Base-by-base conservation (phyloP, 176 grass and related monocot genomes). In the Musa schizocarpa region DNA sequence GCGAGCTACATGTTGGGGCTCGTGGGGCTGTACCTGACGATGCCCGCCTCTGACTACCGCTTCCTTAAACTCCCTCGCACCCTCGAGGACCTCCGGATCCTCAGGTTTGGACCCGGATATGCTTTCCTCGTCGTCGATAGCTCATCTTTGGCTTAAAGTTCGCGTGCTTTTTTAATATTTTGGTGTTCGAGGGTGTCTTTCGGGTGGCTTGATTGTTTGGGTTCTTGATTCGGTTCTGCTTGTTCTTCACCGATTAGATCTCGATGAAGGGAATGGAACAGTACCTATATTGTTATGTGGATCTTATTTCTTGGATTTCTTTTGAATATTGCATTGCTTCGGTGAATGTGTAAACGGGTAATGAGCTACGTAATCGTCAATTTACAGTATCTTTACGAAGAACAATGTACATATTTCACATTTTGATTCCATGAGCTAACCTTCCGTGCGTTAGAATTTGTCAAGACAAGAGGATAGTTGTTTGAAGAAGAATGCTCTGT, bases 21-120 rank as follows among this genome's bases (percentile, higher is more conserved):
- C 49, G 69, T 82, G 34, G 95, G 77, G 19, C 86, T 99, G 72
- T 99, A 99, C 81, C 77, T 89, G 4, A 92, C 90, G 62, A 99
- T 99, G 95, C 90, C 90, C 77, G 68, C 55, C 13, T 73, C 69
- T 0, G 78, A 80, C 24, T 80, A 80, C 57, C 43, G 78, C 69
- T 80, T 80, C 69, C 78, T 80, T 13, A 80, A 80, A 69, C 19
- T 80, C 34, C 78, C 78, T 51, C 78, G 69, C n/a, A 72, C 78
- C n/a, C 69, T 80, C 66, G 78, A 80, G 80, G 95, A 99, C 70
- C 84, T 99, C 78, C 88, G 91, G 83, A 87, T 87, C 77, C 86
- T 99, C 69, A 94, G 88, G 95, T 99, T 69, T 69, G 43, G 34
- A 16, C 43, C 50, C 34, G 27, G 67, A 69, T 69, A 50, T 19